Evolutionary conservation across 306 rosid genomes (phyloP).

Genomic region (Neltuma alba): DNA sequence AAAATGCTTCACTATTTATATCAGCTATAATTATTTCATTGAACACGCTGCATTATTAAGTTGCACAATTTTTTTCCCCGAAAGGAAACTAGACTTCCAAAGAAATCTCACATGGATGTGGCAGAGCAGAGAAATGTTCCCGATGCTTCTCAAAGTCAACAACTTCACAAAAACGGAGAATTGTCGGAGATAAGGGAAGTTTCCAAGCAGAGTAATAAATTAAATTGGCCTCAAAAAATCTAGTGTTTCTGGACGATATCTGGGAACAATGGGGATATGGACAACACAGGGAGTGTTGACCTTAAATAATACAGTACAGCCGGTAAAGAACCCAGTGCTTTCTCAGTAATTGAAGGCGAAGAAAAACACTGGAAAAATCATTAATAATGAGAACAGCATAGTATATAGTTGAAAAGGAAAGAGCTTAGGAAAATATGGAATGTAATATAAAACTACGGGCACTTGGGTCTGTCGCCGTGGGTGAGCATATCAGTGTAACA

Average conservation of each 20-base stretch:
- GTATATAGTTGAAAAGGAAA: background rate
- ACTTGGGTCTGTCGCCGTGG: constrained; percentile 65
- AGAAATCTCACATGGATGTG: background rate
- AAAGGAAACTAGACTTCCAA: background rate
- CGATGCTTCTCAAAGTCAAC: background rate
- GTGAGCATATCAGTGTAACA: constrained; percentile 87
- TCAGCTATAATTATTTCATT: background rate
- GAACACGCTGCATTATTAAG: background rate
- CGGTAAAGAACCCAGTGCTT: background rate
- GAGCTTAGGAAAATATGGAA: too few relatives aligned
- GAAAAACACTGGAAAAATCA: background rate
- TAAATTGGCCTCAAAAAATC: background rate
- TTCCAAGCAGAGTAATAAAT: background rate
- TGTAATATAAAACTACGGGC: constrained; percentile 54
- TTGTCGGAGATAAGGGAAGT: background rate
- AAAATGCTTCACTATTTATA: too few relatives aligned
- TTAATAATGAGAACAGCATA: background rate
- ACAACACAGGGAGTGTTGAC: background rate
- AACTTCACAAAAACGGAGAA: background rate
- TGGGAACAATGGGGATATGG: background rate
- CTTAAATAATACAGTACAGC: background rate
- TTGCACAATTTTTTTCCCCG: background rate
- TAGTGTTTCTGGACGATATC: background rate
- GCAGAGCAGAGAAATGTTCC: background rate
- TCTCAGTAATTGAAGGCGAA: background rate